These are phyloP conservation scores for Aspergillus spinulosporus DNA, from an alignment of 2,329 filamentous ascomycete genomes.

Conservation along the genomic window DNA sequence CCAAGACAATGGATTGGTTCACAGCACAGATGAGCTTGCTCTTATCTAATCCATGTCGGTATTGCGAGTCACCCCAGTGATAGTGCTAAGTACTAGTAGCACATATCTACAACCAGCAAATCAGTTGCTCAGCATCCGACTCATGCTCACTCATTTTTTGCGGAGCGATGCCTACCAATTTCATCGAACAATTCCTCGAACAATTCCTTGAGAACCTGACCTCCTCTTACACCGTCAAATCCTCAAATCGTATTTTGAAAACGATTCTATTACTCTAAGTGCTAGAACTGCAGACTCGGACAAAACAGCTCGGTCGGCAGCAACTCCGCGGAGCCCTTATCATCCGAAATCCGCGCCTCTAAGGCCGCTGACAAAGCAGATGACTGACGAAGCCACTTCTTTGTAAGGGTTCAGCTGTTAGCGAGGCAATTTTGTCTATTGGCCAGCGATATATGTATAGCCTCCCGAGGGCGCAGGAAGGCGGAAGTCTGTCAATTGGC, in stretches of 20 bases:
- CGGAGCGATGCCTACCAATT: too few relatives aligned
- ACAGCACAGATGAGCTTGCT: too few relatives aligned
- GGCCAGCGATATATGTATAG: not conserved
- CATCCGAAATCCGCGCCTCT: not conserved
- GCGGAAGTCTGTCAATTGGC: not conserved
- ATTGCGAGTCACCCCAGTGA: too few relatives aligned
- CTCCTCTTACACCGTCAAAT: not conserved
- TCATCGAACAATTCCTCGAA: too few relatives aligned
- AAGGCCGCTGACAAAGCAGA: not conserved
- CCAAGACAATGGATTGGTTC: too few relatives aligned
- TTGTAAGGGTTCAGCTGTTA: not conserved
- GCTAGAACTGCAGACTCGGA: not conserved
- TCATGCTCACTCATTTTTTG: too few relatives aligned
- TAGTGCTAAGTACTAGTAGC: too few relatives aligned
- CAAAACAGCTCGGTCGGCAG: not conserved
- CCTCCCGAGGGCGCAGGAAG: not conserved
- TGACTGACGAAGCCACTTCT: not conserved
- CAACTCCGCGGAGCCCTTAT: not conserved
- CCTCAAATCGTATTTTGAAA: not conserved
- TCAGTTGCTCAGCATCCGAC: too few relatives aligned
- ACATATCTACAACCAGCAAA: too few relatives aligned
- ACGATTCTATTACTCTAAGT: not conserved
- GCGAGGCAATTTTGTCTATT: not conserved
- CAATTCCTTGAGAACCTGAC: too few relatives aligned
- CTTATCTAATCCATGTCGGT: too few relatives aligned